Evolutionary conservation across 176 grass and related monocot genomes (phyloP), one percentile per base, ranked within the genome.

Genomic region (Oryza australiensis): DNA sequence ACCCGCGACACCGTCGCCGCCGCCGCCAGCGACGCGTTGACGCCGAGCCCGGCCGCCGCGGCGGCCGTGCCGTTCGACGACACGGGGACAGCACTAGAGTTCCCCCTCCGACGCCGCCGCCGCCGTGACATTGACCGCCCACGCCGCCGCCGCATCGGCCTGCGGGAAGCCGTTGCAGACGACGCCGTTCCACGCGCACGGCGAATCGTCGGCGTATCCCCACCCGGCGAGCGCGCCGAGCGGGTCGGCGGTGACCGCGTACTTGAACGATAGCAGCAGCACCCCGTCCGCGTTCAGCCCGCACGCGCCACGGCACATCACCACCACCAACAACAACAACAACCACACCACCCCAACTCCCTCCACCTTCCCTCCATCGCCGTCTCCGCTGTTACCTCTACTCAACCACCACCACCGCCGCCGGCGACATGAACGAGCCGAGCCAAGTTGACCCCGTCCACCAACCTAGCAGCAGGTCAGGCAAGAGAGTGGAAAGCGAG

Each of bases 171-270:
- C 97, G 66, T 88, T 90, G 93, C 93, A 99, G 42, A 95, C 66
- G 85, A 99, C 89, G 20, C 97, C 97, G 74, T 92, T 99, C 93
- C 93, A 99, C 7, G 13, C 76, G 79, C 97, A 99, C 8, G 91
- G 80, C 1, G 86, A 79, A 26, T 64, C 53, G 80, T 90, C 81
- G 81, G 72, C 41, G 87, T 87, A 92, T 74, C 72, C 75, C 97
- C 97, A 99, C 18, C 89, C 75, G 24, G 73, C 46, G 18, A 99
- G 93, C 77, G 81, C 89, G 9, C 79, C 84, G 15, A 79, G 81
- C 42, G 97, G 97, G 80, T 99, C 97, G 3, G 87, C 79, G 29
- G 88, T 80, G 32, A 96, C 43, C 1, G 93, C 84, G 85, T 87
- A 87, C 80, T 89, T 95, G 87, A 99, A 96, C 23, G 86, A 69